These are phyloP conservation scores for Akanthomyces muscarius DNA, from an alignment of 2,329 filamentous ascomycete species.

Conservation along the genomic window DNA sequence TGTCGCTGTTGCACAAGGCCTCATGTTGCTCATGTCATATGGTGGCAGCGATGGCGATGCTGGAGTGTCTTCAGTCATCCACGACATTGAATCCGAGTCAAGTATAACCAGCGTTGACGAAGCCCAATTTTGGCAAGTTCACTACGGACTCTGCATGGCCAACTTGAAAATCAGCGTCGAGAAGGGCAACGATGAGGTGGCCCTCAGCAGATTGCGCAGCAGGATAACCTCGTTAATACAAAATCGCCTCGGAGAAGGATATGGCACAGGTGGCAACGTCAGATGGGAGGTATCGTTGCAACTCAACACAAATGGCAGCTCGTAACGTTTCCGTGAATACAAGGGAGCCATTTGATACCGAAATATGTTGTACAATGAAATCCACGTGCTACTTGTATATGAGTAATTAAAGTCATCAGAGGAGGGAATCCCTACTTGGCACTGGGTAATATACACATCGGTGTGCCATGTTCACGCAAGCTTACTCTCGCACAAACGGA, in stretches of 20 bases:
- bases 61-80: constrained; percentile 68
- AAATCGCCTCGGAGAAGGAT: constrained; percentile 82
- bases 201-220: constrained; percentile 68
- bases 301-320: constrained; percentile 45
- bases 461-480: background rate
- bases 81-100: constrained; percentile 78
- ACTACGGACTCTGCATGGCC: constrained; percentile 94
- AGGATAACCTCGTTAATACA: constrained; percentile 75
- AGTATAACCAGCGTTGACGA: constrained; percentile 76
- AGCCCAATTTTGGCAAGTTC: constrained; percentile 96
- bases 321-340: background rate
- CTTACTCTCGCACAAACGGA: background rate
- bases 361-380: background rate
- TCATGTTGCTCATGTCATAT: constrained; percentile 96
- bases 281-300: constrained; percentile 94
- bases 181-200: constrained; percentile 62
- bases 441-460: constrained; percentile 1
- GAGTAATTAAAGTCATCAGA: constrained; percentile 17
- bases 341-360: background rate
- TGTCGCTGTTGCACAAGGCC: constrained; percentile 78
- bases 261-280: constrained; percentile 72
- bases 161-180: constrained; percentile 76
- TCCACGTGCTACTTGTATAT: background rate
- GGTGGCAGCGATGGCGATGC: constrained; percentile 34
- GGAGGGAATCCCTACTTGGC: constrained; percentile 29